Base-by-base conservation (phyloP, 2,329 filamentous ascomycete species). In the Penicillium brevicompactum region DNA sequence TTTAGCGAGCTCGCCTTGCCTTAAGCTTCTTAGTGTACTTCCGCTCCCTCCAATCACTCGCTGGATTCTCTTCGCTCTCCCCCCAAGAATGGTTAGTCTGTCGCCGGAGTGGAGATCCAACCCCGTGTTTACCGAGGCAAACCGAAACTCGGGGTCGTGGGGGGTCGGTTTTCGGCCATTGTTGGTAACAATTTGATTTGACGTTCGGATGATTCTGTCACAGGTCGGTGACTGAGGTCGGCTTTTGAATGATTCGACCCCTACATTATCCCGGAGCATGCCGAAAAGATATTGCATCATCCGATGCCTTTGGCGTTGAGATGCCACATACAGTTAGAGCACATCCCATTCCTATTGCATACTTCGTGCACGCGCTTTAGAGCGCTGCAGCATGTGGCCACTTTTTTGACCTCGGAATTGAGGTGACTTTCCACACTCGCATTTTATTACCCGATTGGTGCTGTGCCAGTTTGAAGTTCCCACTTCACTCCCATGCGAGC, bases 101-200 rank as follows among this genome's bases (percentile, higher is more conserved):
- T 4, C 4, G 30, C 32, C 47, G 13, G 38, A 7, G 37, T 49
- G 48, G 27, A 44, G 48, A 50, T 27, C 41, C 11, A 24, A 47
- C 10, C 27, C 43, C 37, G n/a, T 42, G 16, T 40, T 38, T 37
- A 48, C 44, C 50, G 50, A 53, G 38, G 21, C 21, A 31, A 48
- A 53, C 49, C 49, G 49, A 53, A 37, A 30, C 50, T 43, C 21
- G 44, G 44, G 34, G 37, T 41, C 43, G 50, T 53, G 44, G 58
- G 58, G 32, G 51, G 51, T 27, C 46, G 53, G 21, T 18, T 11
- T 24, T 4, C 30, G 18, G 37, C 4, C 6, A 13, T 14, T 22
- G 8, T 34, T 32, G 8, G 22, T 8, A 14, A 11, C 11, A 8
- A 8, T 32, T 22, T 46, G 16, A 46, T 32, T 31, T 21, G 42